Base-by-base conservation (phyloP, 2,329 filamentous ascomycete genomes). In the Ophiostoma australiae region DNA sequence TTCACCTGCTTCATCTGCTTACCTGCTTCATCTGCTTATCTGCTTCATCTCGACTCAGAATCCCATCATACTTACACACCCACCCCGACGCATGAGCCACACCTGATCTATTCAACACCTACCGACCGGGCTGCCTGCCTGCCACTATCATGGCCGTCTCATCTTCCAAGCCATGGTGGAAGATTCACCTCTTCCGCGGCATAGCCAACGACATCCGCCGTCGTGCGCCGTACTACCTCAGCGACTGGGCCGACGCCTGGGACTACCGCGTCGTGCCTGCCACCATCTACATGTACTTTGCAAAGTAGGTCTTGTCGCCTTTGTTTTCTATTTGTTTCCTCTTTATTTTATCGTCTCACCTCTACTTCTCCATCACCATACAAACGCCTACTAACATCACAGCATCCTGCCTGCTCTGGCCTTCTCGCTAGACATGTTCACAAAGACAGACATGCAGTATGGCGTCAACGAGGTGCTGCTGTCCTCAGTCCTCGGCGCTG, bases 201-300 rank as follows among this genome's bases (percentile, higher is more conserved):
- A 96, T 97, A 87, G 78, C 89, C 72, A 89, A 91, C 77, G 93
- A 97, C 80, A 77, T 96, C 44, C 88, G 88, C 74, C 87, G 92
- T 72, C 83, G 93, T 73, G 85, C 85, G 8, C 93, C 93, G 0
- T 96, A 86, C 78, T 97, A 95, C 77, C 83, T 82, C 80, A 94
- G 90, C 79, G 93, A 97, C 79, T 96, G 91, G 91, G 83, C 78
- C 23, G 93, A 97, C 82, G 93, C 93, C 1, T 95, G 91, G 91
- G 91, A 96, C 78, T 97, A 97, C 81, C 87, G 93, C 70, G 91
- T 97, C 61, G 86, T 97, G 55, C 93, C 93, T 1, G 92, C 92
- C 20, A 96, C 93, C 11, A 83, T 96, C 39, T 96, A 96, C 80
- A 97, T 96, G 91, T 97, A 95, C 82, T 97, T 96, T 85, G 92